Base-by-base conservation (phyloP, 805 yeast species). In the Tetrapisispora taiwanensis region DNA sequence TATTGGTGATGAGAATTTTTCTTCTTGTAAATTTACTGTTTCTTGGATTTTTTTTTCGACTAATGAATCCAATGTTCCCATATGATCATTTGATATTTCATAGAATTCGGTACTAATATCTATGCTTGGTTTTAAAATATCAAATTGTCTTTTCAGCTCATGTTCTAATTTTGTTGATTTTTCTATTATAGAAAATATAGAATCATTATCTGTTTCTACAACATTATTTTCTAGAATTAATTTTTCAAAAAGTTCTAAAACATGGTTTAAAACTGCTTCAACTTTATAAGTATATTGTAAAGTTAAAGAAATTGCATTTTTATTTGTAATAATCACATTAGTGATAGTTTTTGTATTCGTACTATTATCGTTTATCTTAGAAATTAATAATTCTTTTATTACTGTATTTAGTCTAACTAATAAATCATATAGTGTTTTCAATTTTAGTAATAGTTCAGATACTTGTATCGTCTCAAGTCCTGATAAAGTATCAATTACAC, bases 71-170 rank as follows among this genome's bases (percentile, higher is more conserved):
- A 74, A 63, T 3, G 76, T 64, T 30, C 63, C 64, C 58, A 75
- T 65, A 19, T 73, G 69, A 28, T 59, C 56, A 22, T 54, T 52
- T 31, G 60, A 63, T 19, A 75, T 64, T 46, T 75, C 80, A 45
- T 65, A 55, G 51, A 64, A 73, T 46, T 73, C 76, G 13, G 64
- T 55, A 1, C 71, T 60, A 4, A 71, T 56, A 44, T 68, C 75
- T 8, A 71, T 54, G 34, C 56, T 56, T 18, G 55, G 48, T 52
- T 68, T 74, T 6, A 72, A 53, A 32, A 57, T 53, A 20, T 55
- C 47, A 51, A 68, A 67, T 40, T 63, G 56, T 0, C 54, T 49
- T 1, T 54, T 42, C 14, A 65, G 42, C 37, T 54, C 44, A 14
- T 57, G 58, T 43, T 62, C 60, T 19, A 68, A 55, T 12, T 48